These are phyloP conservation scores for Fusarium chlamydosporum DNA, from an alignment of 2,329 filamentous ascomycete species.

Conservation along the genomic window DNA sequence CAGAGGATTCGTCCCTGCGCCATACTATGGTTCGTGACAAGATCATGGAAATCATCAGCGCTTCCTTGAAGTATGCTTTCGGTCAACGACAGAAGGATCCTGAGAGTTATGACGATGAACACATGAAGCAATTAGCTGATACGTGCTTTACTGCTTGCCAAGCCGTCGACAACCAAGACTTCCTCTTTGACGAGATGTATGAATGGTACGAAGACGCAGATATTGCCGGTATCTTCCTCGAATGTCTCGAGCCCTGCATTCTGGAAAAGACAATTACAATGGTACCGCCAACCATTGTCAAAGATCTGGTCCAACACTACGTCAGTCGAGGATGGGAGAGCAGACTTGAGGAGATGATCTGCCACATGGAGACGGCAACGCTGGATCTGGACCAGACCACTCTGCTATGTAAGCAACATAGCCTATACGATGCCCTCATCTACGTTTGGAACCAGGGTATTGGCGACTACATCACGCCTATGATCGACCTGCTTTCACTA, in stretches of 20 bases:
- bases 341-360: conserved; percentile 92
- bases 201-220: conserved; percentile 87
- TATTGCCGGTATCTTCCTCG: conserved; percentile 82
- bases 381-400: conserved; percentile 96
- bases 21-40: conserved; percentile 90
- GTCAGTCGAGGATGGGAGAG: conserved; percentile 80
- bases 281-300: conserved; percentile 86
- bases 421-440: conserved; percentile 93
- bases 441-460: conserved; percentile 97
- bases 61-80: conserved; percentile 92
- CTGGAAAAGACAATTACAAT: conserved; percentile 80
- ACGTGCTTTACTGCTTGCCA: conserved; percentile 88
- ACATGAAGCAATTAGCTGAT: conserved; percentile 82
- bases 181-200: conserved; percentile 91
- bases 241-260: conserved; percentile 90
- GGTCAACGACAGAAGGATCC: conserved; percentile 70
- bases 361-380: conserved; percentile 88
- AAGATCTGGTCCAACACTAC: conserved; percentile 86
- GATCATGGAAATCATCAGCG: conserved; percentile 91
- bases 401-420: conserved; percentile 88
- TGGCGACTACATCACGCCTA: conserved; percentile 88
- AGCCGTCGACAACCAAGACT: conserved; percentile 81
- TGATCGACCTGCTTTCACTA: conserved; percentile 85
- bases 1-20: conserved; percentile 81
- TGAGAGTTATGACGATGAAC: conserved; percentile 64